phyloP scores from a whole-genome alignment of 2,329 filamentous ascomycete genomes.

The Emmonsiellopsis sp. region DNA sequence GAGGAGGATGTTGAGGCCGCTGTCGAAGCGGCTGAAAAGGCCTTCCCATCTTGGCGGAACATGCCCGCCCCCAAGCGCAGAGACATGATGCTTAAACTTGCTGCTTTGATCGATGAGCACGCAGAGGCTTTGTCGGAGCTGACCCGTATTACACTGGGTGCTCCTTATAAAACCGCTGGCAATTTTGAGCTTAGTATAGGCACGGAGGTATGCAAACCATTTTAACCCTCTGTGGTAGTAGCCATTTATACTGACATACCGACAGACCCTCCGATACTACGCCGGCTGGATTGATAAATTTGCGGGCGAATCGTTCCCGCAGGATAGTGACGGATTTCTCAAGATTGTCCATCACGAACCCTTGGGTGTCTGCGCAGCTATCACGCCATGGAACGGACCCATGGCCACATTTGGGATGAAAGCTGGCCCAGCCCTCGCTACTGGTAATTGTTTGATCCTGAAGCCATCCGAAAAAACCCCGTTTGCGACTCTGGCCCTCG shows the following conservation, averaged over 20 bases:
- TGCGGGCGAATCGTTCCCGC: slow-evolving; percentile 30
- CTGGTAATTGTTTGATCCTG: slow-evolving; percentile 48
- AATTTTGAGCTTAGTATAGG: slow-evolving; percentile 33
- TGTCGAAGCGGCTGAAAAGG: slow-evolving; percentile 36
- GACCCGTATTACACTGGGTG: slow-evolving; percentile 39
- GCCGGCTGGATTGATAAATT: slow-evolving; percentile 34
- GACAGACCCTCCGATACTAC: slow-evolving; percentile 14
- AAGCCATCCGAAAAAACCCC: slow-evolving; percentile 55
- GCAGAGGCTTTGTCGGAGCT: slow-evolving; percentile 28
- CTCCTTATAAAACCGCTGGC: slow-evolving; percentile 37
- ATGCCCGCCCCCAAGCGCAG: slow-evolving; percentile 29
- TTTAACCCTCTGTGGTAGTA: neutral
- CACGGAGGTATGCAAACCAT: neutral
- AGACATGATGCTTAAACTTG: slow-evolving; percentile 37
- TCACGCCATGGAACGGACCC: slow-evolving; percentile 77
- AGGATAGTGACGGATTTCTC: slow-evolving; percentile 37
- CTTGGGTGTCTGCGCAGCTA: slow-evolving; percentile 66
- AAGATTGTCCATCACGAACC: slow-evolving; percentile 44
- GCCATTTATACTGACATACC: no score
- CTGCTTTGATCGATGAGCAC: slow-evolving; percentile 34
- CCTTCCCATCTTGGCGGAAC: slow-evolving; percentile 37
- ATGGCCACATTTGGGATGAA: slow-evolving; percentile 70
- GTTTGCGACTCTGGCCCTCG: slow-evolving; percentile 40
- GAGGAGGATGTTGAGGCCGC: slow-evolving; percentile 35
- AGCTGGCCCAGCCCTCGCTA: slow-evolving; percentile 41